These are phyloP conservation scores for Xanthoceras sorbifolium DNA, from an alignment of 345 rosid genomes.

Conservation along the genomic window DNA sequence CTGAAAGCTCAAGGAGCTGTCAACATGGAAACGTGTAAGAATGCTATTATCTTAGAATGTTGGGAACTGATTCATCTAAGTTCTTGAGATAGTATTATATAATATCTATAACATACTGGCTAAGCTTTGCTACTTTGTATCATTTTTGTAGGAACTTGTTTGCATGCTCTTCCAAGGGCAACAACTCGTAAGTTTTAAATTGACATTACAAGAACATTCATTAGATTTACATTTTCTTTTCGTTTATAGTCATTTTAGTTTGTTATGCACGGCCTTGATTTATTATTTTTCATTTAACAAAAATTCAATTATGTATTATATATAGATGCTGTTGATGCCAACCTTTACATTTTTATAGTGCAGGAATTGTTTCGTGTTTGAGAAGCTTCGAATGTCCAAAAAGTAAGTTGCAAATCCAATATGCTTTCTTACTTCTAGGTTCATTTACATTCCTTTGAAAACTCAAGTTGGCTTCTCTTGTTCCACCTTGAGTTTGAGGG, in stretches of 20 bases:
- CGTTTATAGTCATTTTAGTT: background rate
- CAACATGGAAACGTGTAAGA: conserved; percentile 26
- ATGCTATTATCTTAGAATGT: background rate
- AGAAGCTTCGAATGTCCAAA: conserved; percentile 18
- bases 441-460: too few relatives aligned
- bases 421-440: background rate
- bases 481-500: too few relatives aligned
- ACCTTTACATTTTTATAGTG: conserved; percentile 7
- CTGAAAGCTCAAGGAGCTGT: conserved; percentile 11
- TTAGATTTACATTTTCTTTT: background rate
- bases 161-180: conserved; percentile 29
- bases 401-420: conserved; percentile 27
- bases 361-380: conserved; percentile 25
- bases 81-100: background rate
- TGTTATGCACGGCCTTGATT: background rate
- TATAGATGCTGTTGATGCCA: background rate
- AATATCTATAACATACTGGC: background rate
- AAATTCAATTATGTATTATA: background rate
- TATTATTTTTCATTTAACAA: background rate
- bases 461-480: too few relatives aligned
- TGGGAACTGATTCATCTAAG: background rate
- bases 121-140: background rate
- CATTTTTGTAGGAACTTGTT: conserved; percentile 41
- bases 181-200: conserved; percentile 26
- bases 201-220: background rate